Evolutionary conservation across 768 basidiomycete species (phyloP), one percentile per base, ranked within the genome.

Genomic region (Gloeophyllum trabeum): DNA sequence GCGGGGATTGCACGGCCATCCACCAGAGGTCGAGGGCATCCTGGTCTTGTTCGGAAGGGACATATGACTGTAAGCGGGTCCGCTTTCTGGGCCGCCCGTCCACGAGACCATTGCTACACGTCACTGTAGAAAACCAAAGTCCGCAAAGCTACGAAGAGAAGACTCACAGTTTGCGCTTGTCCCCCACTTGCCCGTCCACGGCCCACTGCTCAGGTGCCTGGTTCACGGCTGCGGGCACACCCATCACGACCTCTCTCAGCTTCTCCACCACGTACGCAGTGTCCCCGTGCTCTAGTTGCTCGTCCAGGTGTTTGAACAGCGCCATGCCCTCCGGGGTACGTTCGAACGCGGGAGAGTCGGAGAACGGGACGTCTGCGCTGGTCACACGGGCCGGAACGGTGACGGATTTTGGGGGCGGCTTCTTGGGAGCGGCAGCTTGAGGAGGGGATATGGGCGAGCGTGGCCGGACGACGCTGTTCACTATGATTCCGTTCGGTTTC

Each of bases 311-410:
- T 21, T 57, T 57, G 50, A 90, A 89, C 41, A 64, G 49, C 2
- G 66, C 55, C 89, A 93, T 93, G n/a, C 79, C 78, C 44, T 76
- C 69, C 0, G 76, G 64, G 0, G 85, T 83, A 14, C 89, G 79
- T 10, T 73, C 54, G 12, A 90, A 71, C 0, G 84, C 84, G 4
- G 74, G 73, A 35, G 70, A 69, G 26, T 91, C 86, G 3, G 65
- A 61, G 48, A 90, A 88, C 2, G 71, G 61, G 0, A 67, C n/a
- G n/a, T n/a, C n/a, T n/a, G n/a, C n/a, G n/a, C n/a, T n/a, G n/a
- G n/a, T n/a, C n/a, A n/a, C n/a, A n/a, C n/a, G n/a, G n/a, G n/a
- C n/a, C n/a, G n/a, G n/a, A n/a, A n/a, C n/a, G n/a, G n/a, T n/a
- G n/a, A n/a, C n/a, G n/a, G n/a, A n/a, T n/a, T n/a, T n/a, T n/a